These are phyloP conservation scores for Solanum sejunctum DNA, from an alignment of 257 asterid species.

Conservation along the genomic window DNA sequence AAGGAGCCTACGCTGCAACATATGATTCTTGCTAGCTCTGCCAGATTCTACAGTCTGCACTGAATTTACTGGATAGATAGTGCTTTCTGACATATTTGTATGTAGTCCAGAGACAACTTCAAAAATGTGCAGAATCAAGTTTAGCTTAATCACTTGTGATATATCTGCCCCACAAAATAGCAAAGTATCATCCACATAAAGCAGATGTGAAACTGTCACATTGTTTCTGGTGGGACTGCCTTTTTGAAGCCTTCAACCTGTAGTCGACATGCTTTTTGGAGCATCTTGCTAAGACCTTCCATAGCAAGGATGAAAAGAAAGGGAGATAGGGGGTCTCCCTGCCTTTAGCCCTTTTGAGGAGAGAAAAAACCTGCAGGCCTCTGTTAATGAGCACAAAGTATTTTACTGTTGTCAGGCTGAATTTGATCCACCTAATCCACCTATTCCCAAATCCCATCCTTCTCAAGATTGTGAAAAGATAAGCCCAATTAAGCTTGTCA, in stretches of 20 bases:
- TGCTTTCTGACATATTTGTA: background rate
- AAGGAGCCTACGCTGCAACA: background rate
- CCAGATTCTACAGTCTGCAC: background rate
- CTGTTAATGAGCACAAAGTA: background rate
- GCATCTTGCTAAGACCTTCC: background rate
- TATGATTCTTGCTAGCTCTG: background rate
- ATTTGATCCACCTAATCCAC: background rate
- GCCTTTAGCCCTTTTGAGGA: background rate
- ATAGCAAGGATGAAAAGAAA: background rate
- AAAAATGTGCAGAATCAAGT: too few relatives aligned
- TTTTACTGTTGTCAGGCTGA: background rate
- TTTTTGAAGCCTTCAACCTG: background rate
- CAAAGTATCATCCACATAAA: background rate
- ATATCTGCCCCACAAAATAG: background rate
- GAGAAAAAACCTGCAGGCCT: background rate
- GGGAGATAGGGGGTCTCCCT: background rate
- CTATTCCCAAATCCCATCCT: background rate
- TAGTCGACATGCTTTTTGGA: background rate
- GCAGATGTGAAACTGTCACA: background rate
- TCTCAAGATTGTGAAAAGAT: background rate
- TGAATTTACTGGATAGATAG: too few relatives aligned
- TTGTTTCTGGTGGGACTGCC: background rate
- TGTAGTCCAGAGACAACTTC: background rate
- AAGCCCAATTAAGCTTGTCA: background rate
- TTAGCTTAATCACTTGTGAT: background rate